Percentiles rank a stretch among this genome's conserved stretches.
Conservation (phyloP, 176 grass and related monocot species). For the Phoenix dactylifera region DNA sequence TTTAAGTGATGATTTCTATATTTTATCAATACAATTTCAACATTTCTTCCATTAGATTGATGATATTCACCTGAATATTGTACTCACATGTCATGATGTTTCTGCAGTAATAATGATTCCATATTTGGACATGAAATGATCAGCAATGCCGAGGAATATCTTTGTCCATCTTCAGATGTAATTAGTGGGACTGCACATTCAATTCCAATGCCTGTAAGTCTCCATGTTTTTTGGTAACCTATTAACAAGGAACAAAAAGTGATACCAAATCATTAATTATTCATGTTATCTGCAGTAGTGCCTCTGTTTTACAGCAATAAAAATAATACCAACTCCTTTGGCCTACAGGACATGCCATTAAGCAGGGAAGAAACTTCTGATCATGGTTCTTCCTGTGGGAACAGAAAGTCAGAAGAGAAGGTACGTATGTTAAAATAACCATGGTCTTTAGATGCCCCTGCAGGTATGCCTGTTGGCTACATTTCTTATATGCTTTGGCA, state of each 20-base stretch:
- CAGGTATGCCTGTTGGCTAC: slow-evolving; percentile 25
- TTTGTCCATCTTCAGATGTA: slow-evolving; percentile 50
- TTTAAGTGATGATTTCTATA: no score
- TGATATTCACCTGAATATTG: neutral
- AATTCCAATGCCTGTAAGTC: slow-evolving; percentile 47
- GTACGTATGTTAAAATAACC: slow-evolving; percentile 30
- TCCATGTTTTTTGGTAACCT: slow-evolving; percentile 1
- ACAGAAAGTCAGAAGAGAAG: slow-evolving; percentile 52
- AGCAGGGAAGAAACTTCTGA: slow-evolving; percentile 45
- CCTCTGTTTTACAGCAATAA: slow-evolving; percentile 1
- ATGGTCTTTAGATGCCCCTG: slow-evolving; percentile 13
- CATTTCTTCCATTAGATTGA: no score
- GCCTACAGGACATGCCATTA: slow-evolving; percentile 38
- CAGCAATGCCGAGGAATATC: slow-evolving; percentile 50
- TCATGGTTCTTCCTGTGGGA: slow-evolving; percentile 40
- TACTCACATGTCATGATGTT: slow-evolving; percentile 9
- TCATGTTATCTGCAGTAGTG: no score
- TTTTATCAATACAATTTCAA: no score
- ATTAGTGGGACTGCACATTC: slow-evolving; percentile 51
- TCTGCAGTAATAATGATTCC: slow-evolving; percentile 56
- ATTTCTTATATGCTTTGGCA: slow-evolving; percentile 37
- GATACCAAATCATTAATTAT: no score
- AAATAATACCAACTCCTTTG: slow-evolving; percentile 11
- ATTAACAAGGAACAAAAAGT: neutral
- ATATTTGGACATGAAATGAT: slow-evolving; percentile 73